Percentiles rank a stretch among this genome's conserved stretches.
These are phyloP conservation scores for Acacia melanoxylon DNA, from an alignment of 306 rosid genomes.

Conservation along the genomic window DNA sequence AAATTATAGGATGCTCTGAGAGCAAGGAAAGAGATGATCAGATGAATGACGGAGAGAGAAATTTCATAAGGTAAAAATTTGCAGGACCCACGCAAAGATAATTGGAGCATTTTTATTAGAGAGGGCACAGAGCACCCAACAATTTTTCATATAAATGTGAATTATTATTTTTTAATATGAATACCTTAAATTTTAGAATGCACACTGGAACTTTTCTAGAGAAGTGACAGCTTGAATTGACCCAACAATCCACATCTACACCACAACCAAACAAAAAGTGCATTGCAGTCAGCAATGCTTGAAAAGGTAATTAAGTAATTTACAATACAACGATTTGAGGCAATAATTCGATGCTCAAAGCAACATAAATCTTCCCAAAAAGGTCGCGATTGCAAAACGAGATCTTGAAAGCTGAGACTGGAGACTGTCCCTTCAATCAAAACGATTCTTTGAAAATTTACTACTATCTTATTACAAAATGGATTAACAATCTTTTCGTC, in stretches of 20 bases:
- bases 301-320: conserved; percentile 1
- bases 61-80: neutral
- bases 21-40: neutral
- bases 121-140: neutral
- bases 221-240: conserved; percentile 21
- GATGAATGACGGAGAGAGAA: neutral
- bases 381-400: neutral
- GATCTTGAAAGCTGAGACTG: neutral
- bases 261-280: conserved; percentile 46
- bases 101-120: neutral
- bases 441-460: neutral
- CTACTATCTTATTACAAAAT: neutral
- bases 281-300: neutral
- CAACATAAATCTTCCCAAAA: neutral
- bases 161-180: too few relatives aligned
- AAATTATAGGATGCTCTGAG: neutral
- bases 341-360: neutral
- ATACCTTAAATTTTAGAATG: neutral
- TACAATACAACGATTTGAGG: neutral
- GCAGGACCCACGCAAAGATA: too few relatives aligned
- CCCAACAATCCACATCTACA: conserved; percentile 37
- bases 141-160: too few relatives aligned
- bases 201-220: neutral
- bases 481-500: neutral
- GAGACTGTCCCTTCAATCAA: neutral